Base-by-base conservation (phyloP, 2,329 filamentous ascomycete genomes). In the Fusarium solani-melongenae region DNA sequence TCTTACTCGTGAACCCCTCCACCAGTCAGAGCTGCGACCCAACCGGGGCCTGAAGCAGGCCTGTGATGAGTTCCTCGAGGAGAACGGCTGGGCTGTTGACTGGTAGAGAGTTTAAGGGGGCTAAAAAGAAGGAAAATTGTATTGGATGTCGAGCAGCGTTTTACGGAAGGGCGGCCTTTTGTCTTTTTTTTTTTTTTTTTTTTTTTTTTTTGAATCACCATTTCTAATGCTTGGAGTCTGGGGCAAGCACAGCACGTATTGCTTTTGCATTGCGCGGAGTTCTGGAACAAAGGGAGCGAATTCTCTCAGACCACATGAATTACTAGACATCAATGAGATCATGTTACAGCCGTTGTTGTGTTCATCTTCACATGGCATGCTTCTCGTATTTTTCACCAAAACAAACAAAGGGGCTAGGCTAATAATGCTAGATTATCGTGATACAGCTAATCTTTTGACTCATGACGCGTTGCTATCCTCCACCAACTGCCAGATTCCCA, bases 31-130 rank as follows among this genome's bases (percentile, higher is more conserved):
- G 51, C 82, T 98, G 62, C 87, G 95, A 46, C 92, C 94, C 0
- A 98, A 98, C 80, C 87, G 97, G 51, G 92, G 89, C 1, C 85
- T 98, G 66, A 94, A 92, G 81, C 89, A 93, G 62, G 96, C 94
- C 0, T 97, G 94, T 79, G 91, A 93, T 53, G 93, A 96, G 75
- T 98, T 97, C 77, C 84, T 98, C 67, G 88, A 93, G 31, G 86
- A 93, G 75, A 98, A 98, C 77, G 95, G 94, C 11, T 98, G 96
- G 94, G 94, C 95, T 1, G 95, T 93, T 41, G 95, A 98, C 81
- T 98, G 93, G 92, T 97, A 85, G 73, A 24, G 20, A 24, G 9
- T 12, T 5, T 4, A 49, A 17, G 22, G 39, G 3, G 4, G 27
- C n/a, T 12, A n/a, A 29, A 49, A 46, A 15, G 14, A 24, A n/a